Evolutionary conservation across 1,284 basidiomycete species (phyloP).

Genomic region (Austroboletus niveus): DNA sequence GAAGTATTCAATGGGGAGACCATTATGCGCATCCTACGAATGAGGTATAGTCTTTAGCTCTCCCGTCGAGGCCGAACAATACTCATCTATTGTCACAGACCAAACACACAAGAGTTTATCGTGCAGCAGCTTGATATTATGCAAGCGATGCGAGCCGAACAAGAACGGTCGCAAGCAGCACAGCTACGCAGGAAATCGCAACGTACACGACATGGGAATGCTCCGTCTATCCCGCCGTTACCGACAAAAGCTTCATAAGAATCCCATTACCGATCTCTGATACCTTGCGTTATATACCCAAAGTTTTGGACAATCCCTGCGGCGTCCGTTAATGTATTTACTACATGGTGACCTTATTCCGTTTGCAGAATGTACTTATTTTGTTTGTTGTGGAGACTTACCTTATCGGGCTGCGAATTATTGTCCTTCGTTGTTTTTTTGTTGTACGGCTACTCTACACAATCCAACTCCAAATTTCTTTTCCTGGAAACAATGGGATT

Average conservation of each 20-base stretch:
- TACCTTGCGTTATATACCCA: constrained; percentile 31
- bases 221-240: constrained; percentile 32
- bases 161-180: constrained; percentile 59
- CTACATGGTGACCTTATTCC: background rate
- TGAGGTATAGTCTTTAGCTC: constrained; percentile 62
- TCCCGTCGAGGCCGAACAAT: background rate
- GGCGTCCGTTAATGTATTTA: background rate
- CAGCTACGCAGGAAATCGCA: constrained; percentile 54
- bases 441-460: constrained; percentile 7
- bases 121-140: constrained; percentile 83
- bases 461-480: constrained; percentile 1
- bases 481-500: constrained; percentile 25
- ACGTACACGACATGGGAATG: constrained; percentile 33
- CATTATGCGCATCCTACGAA: constrained; percentile 88
- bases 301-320: constrained; percentile 4
- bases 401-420: constrained; percentile 12
- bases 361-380: background rate
- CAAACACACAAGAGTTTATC: constrained; percentile 85
- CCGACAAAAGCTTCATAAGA: constrained; percentile 20
- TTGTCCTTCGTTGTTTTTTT: constrained; percentile 27
- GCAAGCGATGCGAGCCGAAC: constrained; percentile 71
- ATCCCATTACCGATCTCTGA: constrained; percentile 11
- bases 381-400: constrained; percentile 14
- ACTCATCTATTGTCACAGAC: constrained; percentile 33
- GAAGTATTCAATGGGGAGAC: constrained; percentile 75